Percentiles rank a stretch among this genome's conserved stretches.
Evolutionary conservation across 352 stramenopile genomes (phyloP).

Genomic region (Pythium monospermum): DNA sequence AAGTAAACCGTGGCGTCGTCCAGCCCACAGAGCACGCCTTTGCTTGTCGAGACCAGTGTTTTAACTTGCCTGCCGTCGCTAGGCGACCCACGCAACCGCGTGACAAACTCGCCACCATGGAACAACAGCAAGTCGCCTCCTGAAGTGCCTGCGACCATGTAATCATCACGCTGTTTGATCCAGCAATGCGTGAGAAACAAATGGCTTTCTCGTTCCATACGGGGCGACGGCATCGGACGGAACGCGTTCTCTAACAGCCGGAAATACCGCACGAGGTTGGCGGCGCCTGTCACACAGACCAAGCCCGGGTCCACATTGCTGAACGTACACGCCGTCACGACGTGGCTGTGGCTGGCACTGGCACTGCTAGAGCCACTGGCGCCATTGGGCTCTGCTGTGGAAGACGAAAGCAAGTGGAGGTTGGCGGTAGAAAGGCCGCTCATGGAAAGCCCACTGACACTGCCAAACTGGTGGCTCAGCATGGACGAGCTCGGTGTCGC

Average conservation of each 20-base stretch:
- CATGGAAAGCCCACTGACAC: slow-evolving; percentile 20
- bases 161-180: slow-evolving; percentile 89
- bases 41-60: slow-evolving; percentile 59
- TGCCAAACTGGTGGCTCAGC: slow-evolving; percentile 32
- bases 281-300: slow-evolving; percentile 80
- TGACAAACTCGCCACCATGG: slow-evolving; percentile 63
- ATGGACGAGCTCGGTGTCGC: slow-evolving; percentile 42
- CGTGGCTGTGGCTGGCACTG: slow-evolving; percentile 2
- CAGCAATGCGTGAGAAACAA: slow-evolving; percentile 84
- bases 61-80: slow-evolving; percentile 44
- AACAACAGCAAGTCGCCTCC: slow-evolving; percentile 87
- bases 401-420: slow-evolving; percentile 17
- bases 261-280: slow-evolving; percentile 86
- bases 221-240: slow-evolving; percentile 74
- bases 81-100: slow-evolving; percentile 47
- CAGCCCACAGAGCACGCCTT: slow-evolving; percentile 74
- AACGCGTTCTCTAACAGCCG: slow-evolving; percentile 86
- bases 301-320: slow-evolving; percentile 87
- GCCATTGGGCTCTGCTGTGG: neutral
- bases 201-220: slow-evolving; percentile 60
- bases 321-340: slow-evolving; percentile 81
- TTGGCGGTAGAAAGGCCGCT: slow-evolving; percentile 19
- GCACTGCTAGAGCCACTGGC: neutral
- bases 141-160: slow-evolving; percentile 80
- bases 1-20: slow-evolving; percentile 66